These are phyloP conservation scores for Grigorovia jiainica DNA, from an alignment of 805 yeast species.

Conservation along the genomic window DNA sequence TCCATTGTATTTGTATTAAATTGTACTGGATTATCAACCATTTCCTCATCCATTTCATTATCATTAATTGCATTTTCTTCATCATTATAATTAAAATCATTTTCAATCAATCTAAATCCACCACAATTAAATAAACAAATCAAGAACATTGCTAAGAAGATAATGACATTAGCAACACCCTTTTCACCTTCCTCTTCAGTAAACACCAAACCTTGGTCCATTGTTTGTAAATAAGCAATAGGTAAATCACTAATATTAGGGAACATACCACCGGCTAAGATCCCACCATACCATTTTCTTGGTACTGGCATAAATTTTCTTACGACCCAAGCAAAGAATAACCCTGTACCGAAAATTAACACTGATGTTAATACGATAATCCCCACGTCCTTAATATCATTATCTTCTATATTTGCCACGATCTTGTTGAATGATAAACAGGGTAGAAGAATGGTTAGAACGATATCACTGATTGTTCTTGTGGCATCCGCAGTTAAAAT, in stretches of 20 bases:
- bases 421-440: constrained; percentile 55
- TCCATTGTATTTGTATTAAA: neutral
- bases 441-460: constrained; percentile 56
- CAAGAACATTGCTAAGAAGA: constrained; percentile 60
- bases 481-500: constrained; percentile 54
- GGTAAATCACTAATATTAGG: constrained; percentile 74
- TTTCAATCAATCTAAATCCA: constrained; percentile 55
- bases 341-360: constrained; percentile 43
- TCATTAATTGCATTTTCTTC: constrained; percentile 15
- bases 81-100: constrained; percentile 44
- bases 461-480: constrained; percentile 53
- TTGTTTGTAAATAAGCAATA: constrained; percentile 63
- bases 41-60: neutral
- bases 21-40: neutral
- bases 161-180: constrained; percentile 79
- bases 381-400: constrained; percentile 62
- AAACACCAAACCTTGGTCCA: constrained; percentile 53
- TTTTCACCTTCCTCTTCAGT: constrained; percentile 49
- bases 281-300: constrained; percentile 61
- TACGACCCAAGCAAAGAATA: constrained; percentile 33
- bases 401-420: constrained; percentile 48
- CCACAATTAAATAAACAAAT: constrained; percentile 68
- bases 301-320: constrained; percentile 39
- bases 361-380: constrained; percentile 47
- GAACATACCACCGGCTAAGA: constrained; percentile 57